A percentile compares a stretch with the other conserved stretches of the same genome.
Conservation (phyloP, 2,329 filamentous ascomycete genomes). For the Tolypocladium tundrense region DNA sequence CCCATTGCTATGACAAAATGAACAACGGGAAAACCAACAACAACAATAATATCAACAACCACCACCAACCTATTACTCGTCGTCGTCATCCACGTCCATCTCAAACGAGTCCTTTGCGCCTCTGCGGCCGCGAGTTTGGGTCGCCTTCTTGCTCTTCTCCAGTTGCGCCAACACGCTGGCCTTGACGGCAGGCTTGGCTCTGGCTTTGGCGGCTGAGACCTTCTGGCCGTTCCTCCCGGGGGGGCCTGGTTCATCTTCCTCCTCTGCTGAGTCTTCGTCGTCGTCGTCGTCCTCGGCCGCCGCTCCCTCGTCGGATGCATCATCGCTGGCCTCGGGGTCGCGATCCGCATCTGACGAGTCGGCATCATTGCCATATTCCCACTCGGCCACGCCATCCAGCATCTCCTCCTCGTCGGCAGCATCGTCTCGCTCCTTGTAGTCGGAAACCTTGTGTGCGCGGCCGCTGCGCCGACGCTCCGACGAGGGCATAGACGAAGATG, state of each 20-base stretch:
- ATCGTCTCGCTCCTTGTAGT: constrained; percentile 47
- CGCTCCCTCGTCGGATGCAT: constrained; percentile 11
- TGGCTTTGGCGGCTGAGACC: constrained; percentile 10
- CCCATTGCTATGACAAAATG: not conserved
- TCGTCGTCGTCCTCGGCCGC: constrained; percentile 9
- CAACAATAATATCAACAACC: not conserved
- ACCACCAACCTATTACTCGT: constrained; percentile 7
- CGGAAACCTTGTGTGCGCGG: constrained; percentile 34
- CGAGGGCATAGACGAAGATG: constrained; percentile 19
- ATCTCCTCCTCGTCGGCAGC: constrained; percentile 51
- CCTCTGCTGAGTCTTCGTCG: constrained; percentile 6
- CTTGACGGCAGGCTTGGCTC: constrained; percentile 13
- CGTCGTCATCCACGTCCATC: constrained; percentile 26
- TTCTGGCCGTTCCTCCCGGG: constrained; percentile 16
- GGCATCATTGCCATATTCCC: constrained; percentile 37
- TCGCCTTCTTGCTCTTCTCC: constrained; percentile 12
- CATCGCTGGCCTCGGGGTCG: not conserved
- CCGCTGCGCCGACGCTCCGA: constrained; percentile 46
- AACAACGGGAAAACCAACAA: not conserved
- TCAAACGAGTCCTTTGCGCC: constrained; percentile 16
- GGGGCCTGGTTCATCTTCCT: constrained; percentile 9
- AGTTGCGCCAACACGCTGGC: constrained; percentile 10
- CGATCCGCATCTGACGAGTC: constrained; percentile 22
- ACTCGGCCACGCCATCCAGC: constrained; percentile 49
- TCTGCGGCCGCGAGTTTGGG: constrained; percentile 15